Percentiles rank a stretch among this genome's conserved stretches.
These are phyloP conservation scores for Exophiala phaeomuriformis DNA, from an alignment of 2,329 filamentous ascomycete genomes.

Conservation along the genomic window DNA sequence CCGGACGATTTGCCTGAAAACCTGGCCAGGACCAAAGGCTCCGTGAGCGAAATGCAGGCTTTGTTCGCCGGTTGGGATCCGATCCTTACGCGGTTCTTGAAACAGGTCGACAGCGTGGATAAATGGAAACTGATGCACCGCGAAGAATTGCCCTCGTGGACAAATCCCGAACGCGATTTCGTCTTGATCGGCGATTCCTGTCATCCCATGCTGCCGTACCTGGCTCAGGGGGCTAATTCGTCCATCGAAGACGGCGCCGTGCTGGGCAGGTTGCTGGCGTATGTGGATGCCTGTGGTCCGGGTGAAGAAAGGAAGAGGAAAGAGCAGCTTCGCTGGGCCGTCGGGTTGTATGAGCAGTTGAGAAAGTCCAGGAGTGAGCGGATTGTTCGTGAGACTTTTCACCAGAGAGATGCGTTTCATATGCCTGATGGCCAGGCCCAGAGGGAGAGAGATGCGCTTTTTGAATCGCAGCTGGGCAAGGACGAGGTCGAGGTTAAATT, in stretches of 20 bases:
- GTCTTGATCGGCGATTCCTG: conserved; percentile 38
- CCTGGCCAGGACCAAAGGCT: conserved; percentile 31
- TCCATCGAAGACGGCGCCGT: conserved; percentile 31
- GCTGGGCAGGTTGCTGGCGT: conserved; percentile 37
- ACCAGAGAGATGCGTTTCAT: conserved; percentile 35
- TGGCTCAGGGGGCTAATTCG: conserved; percentile 32
- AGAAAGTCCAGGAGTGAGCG: conserved; percentile 36
- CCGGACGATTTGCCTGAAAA: conserved; percentile 39
- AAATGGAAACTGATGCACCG: conserved; percentile 44
- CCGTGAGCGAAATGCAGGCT: conserved; percentile 31
- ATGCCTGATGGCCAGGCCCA: conserved; percentile 37
- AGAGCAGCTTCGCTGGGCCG: conserved; percentile 29
- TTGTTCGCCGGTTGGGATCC: conserved; percentile 33
- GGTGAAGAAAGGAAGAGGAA: background rate
- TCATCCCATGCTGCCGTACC: conserved; percentile 40
- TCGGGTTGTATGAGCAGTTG: conserved; percentile 33
- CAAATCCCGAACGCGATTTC: conserved; percentile 21
- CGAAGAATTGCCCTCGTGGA: conserved; percentile 17
- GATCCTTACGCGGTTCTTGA: conserved; percentile 28
- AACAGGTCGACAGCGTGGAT: conserved; percentile 23
- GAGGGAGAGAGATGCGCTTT: conserved; percentile 42
- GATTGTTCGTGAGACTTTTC: conserved; percentile 33
- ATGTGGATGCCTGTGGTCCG: conserved; percentile 14
- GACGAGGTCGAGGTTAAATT: conserved; percentile 43
- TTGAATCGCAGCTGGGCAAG: conserved; percentile 50